These are phyloP conservation scores for Gypsophila paniculata DNA, from an alignment of 179 eudicot genomes.

Conservation along the genomic window DNA sequence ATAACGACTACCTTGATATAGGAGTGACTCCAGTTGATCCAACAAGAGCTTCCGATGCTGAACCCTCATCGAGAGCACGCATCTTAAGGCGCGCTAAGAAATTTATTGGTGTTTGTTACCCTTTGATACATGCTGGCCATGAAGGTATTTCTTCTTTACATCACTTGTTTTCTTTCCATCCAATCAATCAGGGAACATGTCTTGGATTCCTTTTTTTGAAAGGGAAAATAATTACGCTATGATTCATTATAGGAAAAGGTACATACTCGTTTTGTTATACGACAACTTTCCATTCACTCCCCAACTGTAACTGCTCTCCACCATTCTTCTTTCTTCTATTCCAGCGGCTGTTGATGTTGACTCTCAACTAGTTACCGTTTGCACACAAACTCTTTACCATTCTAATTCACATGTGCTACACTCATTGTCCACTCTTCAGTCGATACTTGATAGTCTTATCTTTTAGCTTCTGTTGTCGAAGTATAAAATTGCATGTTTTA, in stretches of 20 bases:
- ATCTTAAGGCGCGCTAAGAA: constrained; percentile 49
- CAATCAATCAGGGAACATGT: neutral
- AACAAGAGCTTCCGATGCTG: constrained; percentile 42
- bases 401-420: neutral
- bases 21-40: constrained; percentile 47
- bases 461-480: neutral
- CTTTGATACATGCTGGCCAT: constrained; percentile 85
- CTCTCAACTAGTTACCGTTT: neutral
- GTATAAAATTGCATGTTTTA: neutral
- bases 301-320: neutral
- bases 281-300: neutral
- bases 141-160: constrained; percentile 51
- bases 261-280: neutral
- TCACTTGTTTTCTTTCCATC: neutral
- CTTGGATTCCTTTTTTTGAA: neutral
- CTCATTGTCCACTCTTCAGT: constrained; percentile 3
- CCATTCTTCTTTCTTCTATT: neutral
- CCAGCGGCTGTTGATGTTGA: neutral
- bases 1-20: constrained; percentile 44
- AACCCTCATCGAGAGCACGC: constrained; percentile 47
- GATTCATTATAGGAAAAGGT: neutral
- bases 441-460: neutral
- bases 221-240: neutral
- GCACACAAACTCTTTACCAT: neutral
- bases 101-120: constrained; percentile 80